Evolutionary conservation across 2,329 filamentous ascomycete species (phyloP).

Genomic region (Arthrobotrys sinensis): DNA sequence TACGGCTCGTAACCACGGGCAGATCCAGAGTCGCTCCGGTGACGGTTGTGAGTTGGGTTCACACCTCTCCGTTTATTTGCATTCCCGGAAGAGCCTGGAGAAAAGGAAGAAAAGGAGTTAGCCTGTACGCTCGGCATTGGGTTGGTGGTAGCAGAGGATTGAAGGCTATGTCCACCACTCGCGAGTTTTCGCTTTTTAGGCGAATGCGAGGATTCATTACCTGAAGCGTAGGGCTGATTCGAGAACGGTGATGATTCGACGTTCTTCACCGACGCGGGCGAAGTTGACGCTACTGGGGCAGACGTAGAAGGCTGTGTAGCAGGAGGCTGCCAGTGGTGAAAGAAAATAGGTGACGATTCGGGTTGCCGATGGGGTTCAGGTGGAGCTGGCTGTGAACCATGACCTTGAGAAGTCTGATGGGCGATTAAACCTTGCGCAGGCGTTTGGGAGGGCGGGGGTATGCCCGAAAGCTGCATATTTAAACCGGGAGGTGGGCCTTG

Average conservation of each 20-base stretch:
- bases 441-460: conserved; percentile 60
- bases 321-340: conserved; percentile 64
- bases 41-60: conserved; percentile 62
- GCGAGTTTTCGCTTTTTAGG: conserved; percentile 64
- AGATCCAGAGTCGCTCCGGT: conserved; percentile 63
- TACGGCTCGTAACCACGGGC: conserved; percentile 63
- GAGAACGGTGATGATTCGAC: conserved; percentile 63
- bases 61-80: conserved; percentile 61
- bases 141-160: conserved; percentile 56
- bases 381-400: conserved; percentile 43
- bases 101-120: conserved; percentile 61
- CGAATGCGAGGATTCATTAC: conserved; percentile 62
- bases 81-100: conserved; percentile 59
- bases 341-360: conserved; percentile 63
- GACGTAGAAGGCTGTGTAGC: conserved; percentile 56
- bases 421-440: conserved; percentile 43
- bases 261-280: conserved; percentile 63
- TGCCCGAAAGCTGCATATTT: conserved; percentile 53
- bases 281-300: conserved; percentile 60
- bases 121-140: conserved; percentile 28
- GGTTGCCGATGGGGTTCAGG: conserved; percentile 51
- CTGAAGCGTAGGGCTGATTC: conserved; percentile 61
- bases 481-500: conserved; percentile 61
- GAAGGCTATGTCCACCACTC: conserved; percentile 54
- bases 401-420: conserved; percentile 55